Conservation (phyloP, 2,329 filamentous ascomycete species). For the Aspergillus ustus region DNA sequence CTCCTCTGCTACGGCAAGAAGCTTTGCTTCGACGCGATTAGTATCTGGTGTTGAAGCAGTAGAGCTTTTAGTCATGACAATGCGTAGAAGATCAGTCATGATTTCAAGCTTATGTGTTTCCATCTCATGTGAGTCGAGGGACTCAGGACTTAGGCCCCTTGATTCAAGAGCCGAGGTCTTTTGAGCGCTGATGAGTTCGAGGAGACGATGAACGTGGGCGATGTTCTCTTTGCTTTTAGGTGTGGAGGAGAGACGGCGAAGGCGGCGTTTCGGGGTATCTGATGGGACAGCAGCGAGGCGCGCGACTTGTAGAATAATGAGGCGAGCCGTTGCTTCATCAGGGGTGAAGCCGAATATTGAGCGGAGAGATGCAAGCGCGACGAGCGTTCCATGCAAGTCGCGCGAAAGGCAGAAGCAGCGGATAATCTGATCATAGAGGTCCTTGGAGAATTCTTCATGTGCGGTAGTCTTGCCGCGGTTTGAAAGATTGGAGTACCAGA, state of each 20-base stretch:
- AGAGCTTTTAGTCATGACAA: conserved; percentile 44
- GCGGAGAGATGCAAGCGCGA: conserved; percentile 54
- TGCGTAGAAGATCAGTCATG: conserved; percentile 45
- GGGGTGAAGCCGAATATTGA: conserved; percentile 51
- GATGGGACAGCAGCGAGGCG: conserved; percentile 45
- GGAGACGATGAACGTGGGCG: conserved; percentile 48
- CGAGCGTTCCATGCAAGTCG: conserved; percentile 55
- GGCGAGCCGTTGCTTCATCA: conserved; percentile 51
- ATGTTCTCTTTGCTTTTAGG: conserved; percentile 52
- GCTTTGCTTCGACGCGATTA: conserved; percentile 37
- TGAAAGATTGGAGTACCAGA: conserved; percentile 46
- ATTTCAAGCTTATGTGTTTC: conserved; percentile 49
- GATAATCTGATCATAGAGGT: conserved; percentile 58
- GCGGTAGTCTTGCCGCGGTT: conserved; percentile 33
- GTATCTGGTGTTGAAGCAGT: conserved; percentile 19
- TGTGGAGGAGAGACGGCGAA: conserved; percentile 46
- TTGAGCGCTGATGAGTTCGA: conserved; percentile 48
- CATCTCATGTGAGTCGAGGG: conserved; percentile 43
- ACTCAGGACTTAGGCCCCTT: conserved; percentile 39
- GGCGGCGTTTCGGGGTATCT: conserved; percentile 40
- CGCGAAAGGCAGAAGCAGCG: conserved; percentile 56
- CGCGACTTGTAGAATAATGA: conserved; percentile 56
- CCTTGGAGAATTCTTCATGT: conserved; percentile 49
- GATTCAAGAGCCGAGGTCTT: conserved; percentile 38
- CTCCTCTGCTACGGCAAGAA: conserved; percentile 40